Evolutionary conservation across 805 yeast genomes (phyloP), one percentile per base, ranked within the genome.

Genomic region (Ogataea polymorpha): DNA sequence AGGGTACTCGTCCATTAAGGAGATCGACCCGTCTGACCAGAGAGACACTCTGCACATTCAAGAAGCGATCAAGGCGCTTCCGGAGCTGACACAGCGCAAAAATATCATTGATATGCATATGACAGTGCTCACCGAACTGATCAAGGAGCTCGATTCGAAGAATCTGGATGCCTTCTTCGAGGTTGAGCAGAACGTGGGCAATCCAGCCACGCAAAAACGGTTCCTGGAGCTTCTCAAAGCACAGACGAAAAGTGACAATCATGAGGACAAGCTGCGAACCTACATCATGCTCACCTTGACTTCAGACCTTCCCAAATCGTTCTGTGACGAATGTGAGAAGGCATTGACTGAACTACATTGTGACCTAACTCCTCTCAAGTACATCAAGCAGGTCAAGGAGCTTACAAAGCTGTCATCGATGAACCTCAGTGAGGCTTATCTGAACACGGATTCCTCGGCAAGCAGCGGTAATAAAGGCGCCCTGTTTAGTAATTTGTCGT

Each of bases 61-160:
- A 61, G 86, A 80, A 51, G 97, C 96, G 8, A 89, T 93, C 31
- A 89, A 89, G 36, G 89, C 88, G 24, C 73, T 93, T 42, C 99
- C 99, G 3, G 96, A 89, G 61, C 70, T 93, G 46, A 87, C 97
- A 0, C 86, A 88, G 6, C 78, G 95, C 54, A 93, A 93, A 62
- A 72, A 80, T 39, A 79, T 88, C 23, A 82, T 93, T 53, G 99
- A 93, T 66, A 86, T 87, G 82, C 99, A 93, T 66, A 91, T 93
- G 96, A 89, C 87, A 55, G 90, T 93, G 18, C 78, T 95, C 47
- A 86, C 96, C 8, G 77, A 89, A 14, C 68, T 93, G 38, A 74
- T 93, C 45, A 80, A 82, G 56, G 88, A 89, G 50, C 71, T 93
- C 45, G 93, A 91, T 55, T 80, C 83, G n/a, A 84, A 91, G 50